Evolutionary conservation across 2,329 filamentous ascomycete genomes (phyloP).

Genomic region (Fusarium sp.): DNA sequence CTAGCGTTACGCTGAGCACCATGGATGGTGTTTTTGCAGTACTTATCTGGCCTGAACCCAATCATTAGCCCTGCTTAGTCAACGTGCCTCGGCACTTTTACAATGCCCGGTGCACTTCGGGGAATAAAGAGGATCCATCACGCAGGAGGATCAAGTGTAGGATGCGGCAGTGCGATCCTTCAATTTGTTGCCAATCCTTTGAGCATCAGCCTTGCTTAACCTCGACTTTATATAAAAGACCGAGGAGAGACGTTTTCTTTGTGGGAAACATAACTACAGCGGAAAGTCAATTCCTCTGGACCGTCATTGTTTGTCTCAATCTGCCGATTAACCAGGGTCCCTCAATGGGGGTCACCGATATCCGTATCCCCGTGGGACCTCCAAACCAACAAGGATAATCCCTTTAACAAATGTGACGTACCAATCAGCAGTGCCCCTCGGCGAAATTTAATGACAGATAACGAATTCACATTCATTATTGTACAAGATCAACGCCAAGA

Average conservation of each 20-base stretch:
- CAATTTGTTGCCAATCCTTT: too few relatives aligned
- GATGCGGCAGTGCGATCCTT: too few relatives aligned
- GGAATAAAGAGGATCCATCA: background rate
- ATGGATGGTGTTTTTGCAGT: background rate
- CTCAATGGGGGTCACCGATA: background rate
- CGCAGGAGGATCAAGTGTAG: too few relatives aligned
- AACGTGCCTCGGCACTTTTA: background rate
- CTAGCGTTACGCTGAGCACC: background rate
- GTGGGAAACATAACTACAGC: too few relatives aligned
- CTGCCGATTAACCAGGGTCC: background rate
- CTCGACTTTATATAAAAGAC: too few relatives aligned
- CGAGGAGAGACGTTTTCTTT: too few relatives aligned
- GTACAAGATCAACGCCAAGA: conserved; percentile 12
- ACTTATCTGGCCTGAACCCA: background rate
- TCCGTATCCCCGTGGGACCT: background rate
- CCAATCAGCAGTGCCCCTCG: background rate
- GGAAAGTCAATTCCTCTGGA: too few relatives aligned
- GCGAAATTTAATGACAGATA: background rate
- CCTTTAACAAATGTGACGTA: background rate
- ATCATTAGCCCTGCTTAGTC: background rate
- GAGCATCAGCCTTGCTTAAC: too few relatives aligned
- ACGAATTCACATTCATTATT: background rate
- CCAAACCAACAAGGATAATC: background rate
- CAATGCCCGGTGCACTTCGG: background rate
- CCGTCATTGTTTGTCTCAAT: background rate